phyloP scores from a whole-genome alignment of 768 basidiomycete genomes.

The Russula emetica region DNA sequence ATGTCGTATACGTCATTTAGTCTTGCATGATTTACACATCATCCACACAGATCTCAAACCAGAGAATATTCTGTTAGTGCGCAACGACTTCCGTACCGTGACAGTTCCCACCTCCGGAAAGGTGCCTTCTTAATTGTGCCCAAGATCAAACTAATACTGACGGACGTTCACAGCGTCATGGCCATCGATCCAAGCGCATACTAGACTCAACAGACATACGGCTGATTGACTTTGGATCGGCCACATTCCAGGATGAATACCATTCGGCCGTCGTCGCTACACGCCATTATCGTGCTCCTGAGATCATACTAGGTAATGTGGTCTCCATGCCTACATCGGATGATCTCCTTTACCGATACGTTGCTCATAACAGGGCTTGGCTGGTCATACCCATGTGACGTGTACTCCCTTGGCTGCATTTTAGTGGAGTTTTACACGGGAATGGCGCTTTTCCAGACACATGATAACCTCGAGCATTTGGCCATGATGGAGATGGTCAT shows the following conservation, averaged over 20 bases:
- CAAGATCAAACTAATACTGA: background rate
- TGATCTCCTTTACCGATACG: constrained; percentile 11
- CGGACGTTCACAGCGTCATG: constrained; percentile 37
- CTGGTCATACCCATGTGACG: constrained; percentile 98
- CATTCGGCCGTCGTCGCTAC: constrained; percentile 98
- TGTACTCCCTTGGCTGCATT: constrained; percentile 97
- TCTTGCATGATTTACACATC: constrained; percentile 84
- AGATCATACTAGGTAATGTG: constrained; percentile 88
- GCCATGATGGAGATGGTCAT: constrained; percentile 99
- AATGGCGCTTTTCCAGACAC: constrained; percentile 97
- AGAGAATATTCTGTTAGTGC: constrained; percentile 94
- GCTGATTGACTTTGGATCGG: constrained; percentile 97
- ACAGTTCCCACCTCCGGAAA: constrained; percentile 62
- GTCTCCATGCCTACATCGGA: background rate
- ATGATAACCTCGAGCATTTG: constrained; percentile 97
- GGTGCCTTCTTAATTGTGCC: constrained; percentile 38
- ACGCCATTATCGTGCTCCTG: constrained; percentile 96
- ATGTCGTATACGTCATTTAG: constrained; percentile 41
- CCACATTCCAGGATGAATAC: constrained; percentile 96
- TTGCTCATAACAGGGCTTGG: constrained; percentile 63
- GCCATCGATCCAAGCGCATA: constrained; percentile 65
- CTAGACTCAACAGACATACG: constrained; percentile 87
- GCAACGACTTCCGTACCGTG: constrained; percentile 67
- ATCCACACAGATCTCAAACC: constrained; percentile 99
- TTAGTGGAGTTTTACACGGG: constrained; percentile 98